Evolutionary conservation across 1,284 basidiomycete species (phyloP).

Genomic region (Xanthoconium separans): DNA sequence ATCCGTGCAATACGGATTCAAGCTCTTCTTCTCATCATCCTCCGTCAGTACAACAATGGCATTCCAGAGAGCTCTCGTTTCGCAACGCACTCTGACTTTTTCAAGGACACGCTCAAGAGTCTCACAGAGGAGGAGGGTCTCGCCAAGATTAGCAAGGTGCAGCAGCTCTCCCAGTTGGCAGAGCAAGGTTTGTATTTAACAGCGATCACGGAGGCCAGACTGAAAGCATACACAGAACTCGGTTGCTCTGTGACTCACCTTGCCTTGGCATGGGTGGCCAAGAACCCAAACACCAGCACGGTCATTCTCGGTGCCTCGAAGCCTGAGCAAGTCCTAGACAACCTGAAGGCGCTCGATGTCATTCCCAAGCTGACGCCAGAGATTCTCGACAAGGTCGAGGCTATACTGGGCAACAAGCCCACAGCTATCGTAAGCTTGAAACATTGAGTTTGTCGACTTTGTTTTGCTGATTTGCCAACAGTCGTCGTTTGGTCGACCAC

Average conservation of each 20-base stretch:
- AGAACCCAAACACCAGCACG: constrained; percentile 65
- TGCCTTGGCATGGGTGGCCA: constrained; percentile 76
- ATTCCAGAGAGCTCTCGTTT: constrained; percentile 58
- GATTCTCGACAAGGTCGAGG: constrained; percentile 54
- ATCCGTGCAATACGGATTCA: no score
- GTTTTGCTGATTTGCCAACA: constrained; percentile 11
- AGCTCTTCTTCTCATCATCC: background rate
- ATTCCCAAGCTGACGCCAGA: constrained; percentile 59
- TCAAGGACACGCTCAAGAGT: constrained; percentile 40
- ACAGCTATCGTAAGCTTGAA: constrained; percentile 28
- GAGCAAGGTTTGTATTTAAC: constrained; percentile 32
- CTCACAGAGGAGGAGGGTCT: constrained; percentile 39
- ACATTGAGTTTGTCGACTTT: background rate
- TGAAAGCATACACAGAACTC: constrained; percentile 39
- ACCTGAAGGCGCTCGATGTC: constrained; percentile 63
- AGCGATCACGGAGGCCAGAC: background rate
- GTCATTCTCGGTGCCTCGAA: constrained; percentile 69
- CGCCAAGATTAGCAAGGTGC: constrained; percentile 54
- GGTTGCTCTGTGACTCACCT: constrained; percentile 60
- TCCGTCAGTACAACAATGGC: constrained; percentile 37
- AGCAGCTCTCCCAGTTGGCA: constrained; percentile 49
- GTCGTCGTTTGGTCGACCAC: constrained; percentile 31
- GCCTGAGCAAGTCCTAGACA: constrained; percentile 54
- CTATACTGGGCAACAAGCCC: constrained; percentile 49
- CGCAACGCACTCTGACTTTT: constrained; percentile 50